Evolutionary conservation across 805 yeast genomes (phyloP).

Genomic region (Metschnikowia vanudenii): DNA sequence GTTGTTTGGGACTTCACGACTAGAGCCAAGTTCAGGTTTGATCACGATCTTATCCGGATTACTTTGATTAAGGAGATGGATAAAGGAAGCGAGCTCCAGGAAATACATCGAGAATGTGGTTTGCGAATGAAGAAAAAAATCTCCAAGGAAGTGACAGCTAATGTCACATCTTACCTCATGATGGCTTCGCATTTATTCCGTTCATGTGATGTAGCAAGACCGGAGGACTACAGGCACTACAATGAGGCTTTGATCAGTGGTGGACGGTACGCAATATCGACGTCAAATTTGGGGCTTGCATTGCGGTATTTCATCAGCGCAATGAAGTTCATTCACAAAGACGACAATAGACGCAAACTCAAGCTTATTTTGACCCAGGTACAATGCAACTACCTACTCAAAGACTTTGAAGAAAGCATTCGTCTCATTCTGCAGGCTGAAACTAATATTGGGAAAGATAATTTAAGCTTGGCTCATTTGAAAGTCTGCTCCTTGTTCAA

Average conservation of each 20-base stretch:
- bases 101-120: constrained; percentile 42
- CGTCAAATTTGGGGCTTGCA: constrained; percentile 42
- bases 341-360: constrained; percentile 22
- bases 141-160: constrained; percentile 16
- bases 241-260: constrained; percentile 42
- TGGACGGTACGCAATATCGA: constrained; percentile 44
- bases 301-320: constrained; percentile 41
- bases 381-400: constrained; percentile 29
- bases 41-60: constrained; percentile 41
- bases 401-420: constrained; percentile 35
- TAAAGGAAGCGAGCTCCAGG: constrained; percentile 24
- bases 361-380: constrained; percentile 31
- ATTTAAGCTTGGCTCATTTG: constrained; percentile 35
- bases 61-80: constrained; percentile 29
- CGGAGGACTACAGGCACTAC: constrained; percentile 37
- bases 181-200: constrained; percentile 41
- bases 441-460: constrained; percentile 30
- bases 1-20: constrained; percentile 36
- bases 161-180: constrained; percentile 27
- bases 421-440: constrained; percentile 33
- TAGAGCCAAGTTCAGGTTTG: constrained; percentile 36
- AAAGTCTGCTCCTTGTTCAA: constrained; percentile 38
- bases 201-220: constrained; percentile 32
- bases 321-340: constrained; percentile 22
- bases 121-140: constrained; percentile 34